phyloP scores from a whole-genome alignment of 345 rosid species.

The Euphorbia pulcherrima region DNA sequence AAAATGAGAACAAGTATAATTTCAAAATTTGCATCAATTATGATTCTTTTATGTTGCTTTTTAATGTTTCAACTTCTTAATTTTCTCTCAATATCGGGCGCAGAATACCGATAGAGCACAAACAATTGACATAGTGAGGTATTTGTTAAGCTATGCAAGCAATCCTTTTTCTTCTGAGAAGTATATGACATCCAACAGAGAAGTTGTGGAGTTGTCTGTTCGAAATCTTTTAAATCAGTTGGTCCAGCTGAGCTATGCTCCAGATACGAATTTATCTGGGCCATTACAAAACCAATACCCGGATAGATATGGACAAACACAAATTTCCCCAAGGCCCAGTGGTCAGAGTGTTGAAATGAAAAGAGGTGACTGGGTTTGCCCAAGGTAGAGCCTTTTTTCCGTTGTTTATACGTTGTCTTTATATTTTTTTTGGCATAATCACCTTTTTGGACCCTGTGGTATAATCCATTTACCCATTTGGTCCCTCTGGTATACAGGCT shows the following conservation, averaged over 20 bases:
- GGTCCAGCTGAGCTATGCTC: conserved; percentile 41
- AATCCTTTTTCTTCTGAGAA: conserved; percentile 29
- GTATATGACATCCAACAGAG: conserved; percentile 30
- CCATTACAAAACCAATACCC: conserved; percentile 34
- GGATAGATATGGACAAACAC: conserved; percentile 40
- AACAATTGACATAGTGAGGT: conserved; percentile 71
- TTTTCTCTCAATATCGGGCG: conserved; percentile 34
- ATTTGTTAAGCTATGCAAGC: conserved; percentile 64
- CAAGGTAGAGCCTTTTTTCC: conserved; percentile 43
- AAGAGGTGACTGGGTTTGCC: conserved; percentile 93
- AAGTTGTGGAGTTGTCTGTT: conserved; percentile 51
- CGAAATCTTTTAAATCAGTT: conserved; percentile 57
- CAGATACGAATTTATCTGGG: conserved; percentile 27
- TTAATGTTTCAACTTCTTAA: not conserved
- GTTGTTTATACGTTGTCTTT: not conserved
- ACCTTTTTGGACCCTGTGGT: no score
- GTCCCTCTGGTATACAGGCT: no score
- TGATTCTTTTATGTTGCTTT: no score
- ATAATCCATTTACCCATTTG: no score
- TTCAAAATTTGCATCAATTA: no score
- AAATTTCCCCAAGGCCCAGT: conserved; percentile 37
- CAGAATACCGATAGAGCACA: conserved; percentile 38
- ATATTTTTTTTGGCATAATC: no score
- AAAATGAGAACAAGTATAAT: no score
- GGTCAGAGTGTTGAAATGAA: conserved; percentile 64